Base-by-base conservation (phyloP, 257 asterid species). In the Petunia secreta region DNA sequence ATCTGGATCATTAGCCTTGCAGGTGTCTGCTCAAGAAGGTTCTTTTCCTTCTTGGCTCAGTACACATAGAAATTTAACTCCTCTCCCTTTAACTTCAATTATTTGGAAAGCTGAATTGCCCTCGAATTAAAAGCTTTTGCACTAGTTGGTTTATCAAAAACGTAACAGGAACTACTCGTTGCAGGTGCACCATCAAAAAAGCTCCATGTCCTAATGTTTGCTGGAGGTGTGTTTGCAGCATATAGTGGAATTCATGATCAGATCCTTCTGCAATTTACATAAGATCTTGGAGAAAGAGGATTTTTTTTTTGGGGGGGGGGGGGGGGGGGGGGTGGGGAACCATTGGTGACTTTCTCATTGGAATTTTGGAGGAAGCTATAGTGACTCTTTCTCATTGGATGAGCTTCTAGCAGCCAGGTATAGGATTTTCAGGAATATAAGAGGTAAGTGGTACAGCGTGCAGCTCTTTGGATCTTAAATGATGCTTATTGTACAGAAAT, bases 21-120 rank as follows among this genome's bases (percentile, higher is more conserved):
- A 64, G 50, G 73, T 0, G 73, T 64, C 73, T 39, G 50, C n/a
- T 64, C 50, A 39, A 13, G 50, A 39, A 64, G 36, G 73, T 64
- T 64, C 36, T 66, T 66, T 14, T 36, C 67, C 67, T 36, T 52
- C 14, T 2, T 36, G 39, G 67, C 4, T 25, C 25, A 25, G n/a
- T 15, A 63, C n/a, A 0, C 52, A 25, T 39, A 40, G 14, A 65
- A 65, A 39, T 16, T 14, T 65, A 50, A 40, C 52, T 40, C 73
- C 36, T 65, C n/a, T 15, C 37, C 74, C 53, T 66, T 66, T 66
- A 3, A 40, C 75, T 66, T 40, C 53, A 66, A 36, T 66, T 66
- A 15, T 66, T 66, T 66, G 37, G 13, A 6, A 66, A 66, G 53
- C n/a, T 67, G 10, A 41, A n/a, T 8, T 41, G 3, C 75, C 75